These are phyloP conservation scores for Colletotrichum tofieldiae DNA, from an alignment of 2,329 filamentous ascomycete genomes.

Conservation along the genomic window DNA sequence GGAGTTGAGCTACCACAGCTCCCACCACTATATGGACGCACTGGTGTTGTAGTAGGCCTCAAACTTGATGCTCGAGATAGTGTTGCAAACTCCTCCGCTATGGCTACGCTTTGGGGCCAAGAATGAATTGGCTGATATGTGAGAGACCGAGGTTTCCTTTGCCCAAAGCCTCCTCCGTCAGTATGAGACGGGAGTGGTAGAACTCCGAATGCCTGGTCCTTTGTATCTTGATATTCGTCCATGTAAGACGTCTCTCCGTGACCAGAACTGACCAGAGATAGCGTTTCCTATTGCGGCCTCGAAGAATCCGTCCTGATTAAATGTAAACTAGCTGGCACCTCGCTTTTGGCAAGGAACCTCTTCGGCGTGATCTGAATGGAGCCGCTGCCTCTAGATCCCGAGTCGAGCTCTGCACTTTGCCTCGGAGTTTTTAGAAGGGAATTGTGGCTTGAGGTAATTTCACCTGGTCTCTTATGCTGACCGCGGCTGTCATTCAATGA, in stretches of 20 bases:
- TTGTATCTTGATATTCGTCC: too few species aligned
- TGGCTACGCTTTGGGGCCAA: constrained; percentile 28
- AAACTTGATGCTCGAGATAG: constrained; percentile 27
- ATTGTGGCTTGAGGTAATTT: neutral
- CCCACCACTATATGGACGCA: neutral
- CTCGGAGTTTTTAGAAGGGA: neutral
- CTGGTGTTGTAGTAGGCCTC: constrained; percentile 10
- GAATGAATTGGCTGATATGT: neutral
- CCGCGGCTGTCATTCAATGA: neutral
- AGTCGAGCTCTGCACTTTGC: neutral
- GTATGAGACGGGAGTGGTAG: neutral
- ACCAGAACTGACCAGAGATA: neutral
- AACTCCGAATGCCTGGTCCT: neutral
- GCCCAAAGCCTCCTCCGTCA: neutral
- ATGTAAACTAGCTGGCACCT: neutral
- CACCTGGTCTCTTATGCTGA: neutral
- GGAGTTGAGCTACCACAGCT: constrained; percentile 3
- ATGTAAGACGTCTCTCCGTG: neutral
- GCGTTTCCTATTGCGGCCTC: constrained; percentile 23
- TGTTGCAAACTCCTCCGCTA: constrained; percentile 27
- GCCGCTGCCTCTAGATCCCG: neutral
- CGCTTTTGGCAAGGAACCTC: constrained; percentile 8
- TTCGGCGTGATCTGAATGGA: constrained; percentile 37
- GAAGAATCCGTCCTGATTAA: neutral
- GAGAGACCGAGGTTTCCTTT: neutral